Evolutionary conservation across 2,329 filamentous ascomycete species (phyloP).

Genomic region (Cladobotryum mycophilum): DNA sequence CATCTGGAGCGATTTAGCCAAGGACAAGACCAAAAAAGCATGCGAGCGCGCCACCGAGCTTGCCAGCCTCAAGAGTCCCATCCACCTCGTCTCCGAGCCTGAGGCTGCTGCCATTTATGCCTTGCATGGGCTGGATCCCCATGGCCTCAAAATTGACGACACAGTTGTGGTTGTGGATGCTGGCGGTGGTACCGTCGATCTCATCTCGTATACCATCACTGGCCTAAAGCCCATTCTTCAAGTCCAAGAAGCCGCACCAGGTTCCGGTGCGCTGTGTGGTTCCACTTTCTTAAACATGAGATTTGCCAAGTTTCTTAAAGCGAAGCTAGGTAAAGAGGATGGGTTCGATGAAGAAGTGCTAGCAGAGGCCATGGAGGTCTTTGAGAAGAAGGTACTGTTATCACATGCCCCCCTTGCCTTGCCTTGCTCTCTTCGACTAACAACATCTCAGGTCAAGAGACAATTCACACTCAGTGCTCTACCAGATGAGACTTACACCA

Average conservation of each 20-base stretch:
- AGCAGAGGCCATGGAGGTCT: conserved; percentile 34
- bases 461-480: conserved; percentile 1
- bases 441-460: conserved; percentile 4
- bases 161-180: conserved; percentile 47
- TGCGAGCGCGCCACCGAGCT: conserved; percentile 31
- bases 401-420: background rate
- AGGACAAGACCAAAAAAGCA: conserved; percentile 41
- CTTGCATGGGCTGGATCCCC: conserved; percentile 33
- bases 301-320: conserved; percentile 35
- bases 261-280: conserved; percentile 41
- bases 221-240: conserved; percentile 37
- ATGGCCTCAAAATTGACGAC: conserved; percentile 35
- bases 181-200: conserved; percentile 45
- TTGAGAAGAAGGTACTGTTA: conserved; percentile 31
- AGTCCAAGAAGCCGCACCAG: conserved; percentile 39
- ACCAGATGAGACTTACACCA: conserved; percentile 25
- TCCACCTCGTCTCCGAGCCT: conserved; percentile 42
- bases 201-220: conserved; percentile 44
- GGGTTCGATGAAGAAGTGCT: conserved; percentile 35
- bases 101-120: conserved; percentile 44
- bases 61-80: conserved; percentile 22
- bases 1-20: conserved; percentile 49
- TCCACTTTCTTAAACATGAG: conserved; percentile 40
- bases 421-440: background rate
- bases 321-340: conserved; percentile 33